Percentiles rank a stretch among this genome's conserved stretches.
Conservation (phyloP, 176 grass and related monocot genomes). For the Aechmea fasciata region DNA sequence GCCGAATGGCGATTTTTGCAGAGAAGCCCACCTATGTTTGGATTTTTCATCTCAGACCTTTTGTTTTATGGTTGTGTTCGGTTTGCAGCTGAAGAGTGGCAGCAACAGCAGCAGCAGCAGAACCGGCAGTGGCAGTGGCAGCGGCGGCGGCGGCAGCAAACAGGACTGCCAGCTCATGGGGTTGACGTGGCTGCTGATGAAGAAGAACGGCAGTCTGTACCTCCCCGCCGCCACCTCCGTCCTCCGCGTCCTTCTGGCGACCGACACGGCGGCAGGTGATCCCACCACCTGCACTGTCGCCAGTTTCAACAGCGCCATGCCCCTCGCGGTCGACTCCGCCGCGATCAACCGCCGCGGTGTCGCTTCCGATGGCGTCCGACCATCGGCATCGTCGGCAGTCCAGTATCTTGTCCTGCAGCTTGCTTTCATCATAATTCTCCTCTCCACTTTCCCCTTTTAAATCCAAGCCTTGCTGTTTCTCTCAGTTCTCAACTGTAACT, state of each 20-base stretch:
- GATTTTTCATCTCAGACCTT: neutral
- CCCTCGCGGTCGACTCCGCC: slow-evolving; percentile 56
- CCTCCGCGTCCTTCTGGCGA: slow-evolving; percentile 62
- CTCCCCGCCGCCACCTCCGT: slow-evolving; percentile 44
- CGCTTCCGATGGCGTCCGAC: neutral
- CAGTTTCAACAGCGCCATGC: slow-evolving; percentile 33
- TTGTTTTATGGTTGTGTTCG: no score
- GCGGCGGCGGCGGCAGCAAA: slow-evolving; percentile 13
- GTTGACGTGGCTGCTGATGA: slow-evolving; percentile 85
- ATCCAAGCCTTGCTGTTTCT: no score
- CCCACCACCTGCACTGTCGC: slow-evolving; percentile 44
- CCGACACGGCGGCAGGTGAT: slow-evolving; percentile 32
- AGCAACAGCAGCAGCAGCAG: neutral
- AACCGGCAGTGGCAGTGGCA: neutral
- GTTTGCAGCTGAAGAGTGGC: slow-evolving; percentile 30
- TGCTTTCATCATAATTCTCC: no score
- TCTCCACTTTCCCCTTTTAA: no score
- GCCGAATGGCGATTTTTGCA: neutral
- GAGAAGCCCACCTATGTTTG: neutral
- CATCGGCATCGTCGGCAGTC: neutral
- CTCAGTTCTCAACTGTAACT: no score
- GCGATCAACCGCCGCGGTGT: slow-evolving; percentile 18
- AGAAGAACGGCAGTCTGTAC: slow-evolving; percentile 65
- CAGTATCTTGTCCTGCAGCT: slow-evolving; percentile 2
- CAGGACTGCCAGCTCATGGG: slow-evolving; percentile 91